A percentile compares a stretch with the other conserved stretches of the same genome.
These are phyloP conservation scores for Pelargonium citronellum DNA, from an alignment of 441 rosid genomes.

Conservation along the genomic window DNA sequence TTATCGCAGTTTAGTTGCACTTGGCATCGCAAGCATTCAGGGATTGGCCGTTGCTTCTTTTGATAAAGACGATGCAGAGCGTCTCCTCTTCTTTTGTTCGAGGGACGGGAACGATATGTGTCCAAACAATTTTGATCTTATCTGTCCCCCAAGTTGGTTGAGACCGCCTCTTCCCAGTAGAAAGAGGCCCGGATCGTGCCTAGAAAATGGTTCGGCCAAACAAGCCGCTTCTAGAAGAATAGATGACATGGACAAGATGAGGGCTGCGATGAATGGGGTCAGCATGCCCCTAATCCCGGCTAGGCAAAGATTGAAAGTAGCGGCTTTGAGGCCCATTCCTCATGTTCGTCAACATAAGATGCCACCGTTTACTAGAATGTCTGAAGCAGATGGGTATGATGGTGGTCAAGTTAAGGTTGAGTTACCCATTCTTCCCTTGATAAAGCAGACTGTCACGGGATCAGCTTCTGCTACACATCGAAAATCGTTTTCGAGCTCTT, in stretches of 20 bases:
- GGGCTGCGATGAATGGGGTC: not conserved
- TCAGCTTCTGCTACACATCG: not conserved
- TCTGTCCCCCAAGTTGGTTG: conserved; percentile 2
- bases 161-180: conserved; percentile 3
- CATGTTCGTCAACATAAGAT: conserved; percentile 1
- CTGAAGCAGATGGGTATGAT: not conserved
- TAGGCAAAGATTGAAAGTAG: not conserved
- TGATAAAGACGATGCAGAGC: conserved; percentile 1
- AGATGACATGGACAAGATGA: not conserved
- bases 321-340: conserved; percentile 3
- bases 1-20: conserved; percentile 6
- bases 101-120: not conserved
- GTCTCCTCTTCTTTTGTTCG: conserved; percentile 3
- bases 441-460: not conserved
- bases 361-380: conserved; percentile 2
- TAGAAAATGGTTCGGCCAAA: not conserved
- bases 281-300: not conserved
- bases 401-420: conserved; percentile 4
- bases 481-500: not conserved
- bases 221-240: not conserved
- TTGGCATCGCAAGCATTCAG: not conserved
- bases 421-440: not conserved
- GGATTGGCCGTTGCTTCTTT: conserved; percentile 2
- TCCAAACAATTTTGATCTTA: not conserved
- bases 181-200: not conserved